Conservation (phyloP, 176 grass and related monocot genomes). For the Ampelocalamus luodianensis region DNA sequence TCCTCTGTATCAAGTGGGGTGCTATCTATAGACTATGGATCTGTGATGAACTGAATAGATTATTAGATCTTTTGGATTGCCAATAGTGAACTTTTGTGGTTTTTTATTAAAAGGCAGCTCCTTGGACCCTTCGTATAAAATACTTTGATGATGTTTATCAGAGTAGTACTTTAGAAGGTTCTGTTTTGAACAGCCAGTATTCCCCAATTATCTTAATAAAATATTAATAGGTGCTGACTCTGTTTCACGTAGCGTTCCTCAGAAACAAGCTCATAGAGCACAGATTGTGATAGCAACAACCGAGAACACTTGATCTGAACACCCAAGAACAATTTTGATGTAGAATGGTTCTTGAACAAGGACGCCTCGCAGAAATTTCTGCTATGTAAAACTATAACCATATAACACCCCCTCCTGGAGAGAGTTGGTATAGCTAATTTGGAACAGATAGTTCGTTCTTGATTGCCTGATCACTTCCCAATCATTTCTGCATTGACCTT, state of each 20-base stretch:
- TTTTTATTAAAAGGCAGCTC: background rate
- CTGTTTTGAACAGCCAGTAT: background rate
- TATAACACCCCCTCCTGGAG: background rate
- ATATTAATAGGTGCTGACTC: background rate
- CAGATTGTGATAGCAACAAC: background rate
- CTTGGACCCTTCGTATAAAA: background rate
- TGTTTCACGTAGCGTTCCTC: background rate
- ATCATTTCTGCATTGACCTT: background rate
- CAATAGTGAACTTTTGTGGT: background rate
- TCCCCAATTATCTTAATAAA: background rate
- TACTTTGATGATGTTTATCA: background rate
- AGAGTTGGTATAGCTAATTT: conserved; percentile 13
- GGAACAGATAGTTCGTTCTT: background rate
- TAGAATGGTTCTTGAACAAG: conserved; percentile 16
- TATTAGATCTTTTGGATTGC: background rate
- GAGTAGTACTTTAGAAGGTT: background rate
- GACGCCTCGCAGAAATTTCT: background rate
- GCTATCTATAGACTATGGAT: background rate
- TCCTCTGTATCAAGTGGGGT: background rate
- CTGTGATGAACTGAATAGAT: conserved; percentile 4
- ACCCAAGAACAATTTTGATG: background rate
- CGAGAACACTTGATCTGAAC: background rate
- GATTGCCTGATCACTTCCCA: background rate
- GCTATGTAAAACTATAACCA: conserved; percentile 2
- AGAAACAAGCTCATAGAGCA: background rate